Conservation (phyloP, 106 monocot genomes). For the Xerophyta viscosa region DNA sequence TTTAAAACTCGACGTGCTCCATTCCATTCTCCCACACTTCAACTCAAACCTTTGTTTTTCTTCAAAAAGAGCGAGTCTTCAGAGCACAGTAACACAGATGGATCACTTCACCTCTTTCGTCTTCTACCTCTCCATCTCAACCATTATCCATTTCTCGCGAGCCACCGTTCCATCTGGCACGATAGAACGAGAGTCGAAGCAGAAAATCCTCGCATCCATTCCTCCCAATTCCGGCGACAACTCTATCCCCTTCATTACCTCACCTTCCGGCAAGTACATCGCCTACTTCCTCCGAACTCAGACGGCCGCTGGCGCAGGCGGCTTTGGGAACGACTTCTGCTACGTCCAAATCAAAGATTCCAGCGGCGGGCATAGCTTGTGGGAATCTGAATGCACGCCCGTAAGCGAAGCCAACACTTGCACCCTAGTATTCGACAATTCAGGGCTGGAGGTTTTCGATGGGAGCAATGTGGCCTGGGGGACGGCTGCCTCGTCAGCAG, state of each 20-base stretch:
- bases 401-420: conserved; percentile 39
- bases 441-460: conserved; percentile 55
- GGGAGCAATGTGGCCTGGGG: conserved; percentile 38
- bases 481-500: conserved; percentile 22
- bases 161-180: conserved; percentile 20
- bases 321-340: conserved; percentile 82
- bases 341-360: conserved; percentile 46
- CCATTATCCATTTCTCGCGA: neutral
- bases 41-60: no score
- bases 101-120: conserved; percentile 3
- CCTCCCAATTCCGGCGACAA: conserved; percentile 15
- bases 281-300: conserved; percentile 38
- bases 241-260: conserved; percentile 48
- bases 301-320: conserved; percentile 47
- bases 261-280: conserved; percentile 53
- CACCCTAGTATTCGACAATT: conserved; percentile 29
- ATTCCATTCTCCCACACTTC: no score
- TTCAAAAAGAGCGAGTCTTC: no score
- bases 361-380: conserved; percentile 10
- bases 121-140: conserved; percentile 4
- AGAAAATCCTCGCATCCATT: conserved; percentile 51
- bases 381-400: conserved; percentile 58
- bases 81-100: no score
- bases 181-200: conserved; percentile 43
- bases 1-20: no score